Base-by-base conservation (phyloP, 306 rosid species). In the Cicer judaicum region DNA sequence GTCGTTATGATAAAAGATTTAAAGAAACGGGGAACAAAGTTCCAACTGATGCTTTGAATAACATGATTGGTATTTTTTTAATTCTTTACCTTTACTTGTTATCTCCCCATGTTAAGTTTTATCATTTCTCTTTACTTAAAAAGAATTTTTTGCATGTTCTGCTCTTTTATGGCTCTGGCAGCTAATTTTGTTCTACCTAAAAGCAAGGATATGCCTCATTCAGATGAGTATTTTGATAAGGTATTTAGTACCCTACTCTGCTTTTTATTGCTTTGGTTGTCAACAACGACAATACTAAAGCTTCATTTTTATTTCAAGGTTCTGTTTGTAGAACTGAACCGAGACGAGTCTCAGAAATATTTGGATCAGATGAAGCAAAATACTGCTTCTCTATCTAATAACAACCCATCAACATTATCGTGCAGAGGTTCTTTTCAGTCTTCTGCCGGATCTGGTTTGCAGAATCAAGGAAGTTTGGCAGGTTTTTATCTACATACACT, bases 281-380 rank as follows among this genome's bases (percentile, higher is more conserved):
- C 43, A 76, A 62, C 66, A 11, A 38, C 55, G 53, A 53, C 42
- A 3, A 10, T 13, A 34, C 53, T 77, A 63, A 47, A 52, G 15
- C 21, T 56, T 29, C 29, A 47, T 74, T 75, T 81, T 47, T 68
- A 77, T 80, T 54, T 34, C 47, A 46, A 89, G 90, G 90, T 84
- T 70, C 64, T 84, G 69, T 89, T 84, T 70, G 90, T 74, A 52
- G 93, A 89, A 76, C 84, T 89, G 53, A 80, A 84, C 68, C 84
- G 40, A 21, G 77, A 76, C 29, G 89, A 86, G 65, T 84, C 89
- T 24, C 76, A 78, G 74, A 80, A 80, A 74, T 78, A 67, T 77
- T 67, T 86, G 84, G 86, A 86, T 80, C 75, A 77, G 85, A 89
- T 86, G 88, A 84, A 82, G 78, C 75, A 39, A 74, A 77, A 73